Evolutionary conservation across 306 rosid species (phyloP).

Genomic region (Nissolia schottii): DNA sequence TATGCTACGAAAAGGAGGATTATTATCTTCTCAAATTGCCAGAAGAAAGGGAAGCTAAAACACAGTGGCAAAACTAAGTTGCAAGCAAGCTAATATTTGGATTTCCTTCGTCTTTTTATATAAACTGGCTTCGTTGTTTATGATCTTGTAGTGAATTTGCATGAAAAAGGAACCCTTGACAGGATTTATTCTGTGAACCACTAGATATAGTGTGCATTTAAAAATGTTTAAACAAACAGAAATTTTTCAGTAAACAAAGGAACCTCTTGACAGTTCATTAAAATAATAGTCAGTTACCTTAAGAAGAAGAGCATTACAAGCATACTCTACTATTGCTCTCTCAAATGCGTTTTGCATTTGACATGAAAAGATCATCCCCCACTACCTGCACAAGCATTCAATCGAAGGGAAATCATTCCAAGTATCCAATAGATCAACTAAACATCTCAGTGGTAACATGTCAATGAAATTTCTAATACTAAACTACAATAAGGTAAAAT

Average conservation of each 20-base stretch:
- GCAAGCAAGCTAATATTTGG: background rate
- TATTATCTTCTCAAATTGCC: background rate
- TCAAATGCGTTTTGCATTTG: no score
- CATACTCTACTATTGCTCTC: no score
- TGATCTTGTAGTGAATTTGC: background rate
- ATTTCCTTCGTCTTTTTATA: background rate
- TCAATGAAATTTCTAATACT: no score
- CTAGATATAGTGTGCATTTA: background rate
- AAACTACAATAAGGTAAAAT: no score
- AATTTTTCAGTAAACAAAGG: background rate
- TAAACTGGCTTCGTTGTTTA: background rate
- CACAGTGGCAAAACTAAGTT: background rate
- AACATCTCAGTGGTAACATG: no score
- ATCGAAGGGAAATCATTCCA: no score
- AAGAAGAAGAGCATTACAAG: no score
- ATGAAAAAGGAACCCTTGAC: background rate
- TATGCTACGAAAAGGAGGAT: background rate
- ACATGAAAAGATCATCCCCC: no score
- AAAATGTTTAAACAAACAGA: no score
- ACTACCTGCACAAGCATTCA: no score
- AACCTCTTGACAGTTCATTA: background rate
- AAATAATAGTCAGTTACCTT: no score
- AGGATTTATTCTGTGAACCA: constrained; percentile 2
- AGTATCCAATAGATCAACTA: no score
- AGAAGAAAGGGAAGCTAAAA: background rate